Evolutionary conservation across 352 stramenopile genomes (phyloP).

Genomic region (Globisporangium cylindrosporum): DNA sequence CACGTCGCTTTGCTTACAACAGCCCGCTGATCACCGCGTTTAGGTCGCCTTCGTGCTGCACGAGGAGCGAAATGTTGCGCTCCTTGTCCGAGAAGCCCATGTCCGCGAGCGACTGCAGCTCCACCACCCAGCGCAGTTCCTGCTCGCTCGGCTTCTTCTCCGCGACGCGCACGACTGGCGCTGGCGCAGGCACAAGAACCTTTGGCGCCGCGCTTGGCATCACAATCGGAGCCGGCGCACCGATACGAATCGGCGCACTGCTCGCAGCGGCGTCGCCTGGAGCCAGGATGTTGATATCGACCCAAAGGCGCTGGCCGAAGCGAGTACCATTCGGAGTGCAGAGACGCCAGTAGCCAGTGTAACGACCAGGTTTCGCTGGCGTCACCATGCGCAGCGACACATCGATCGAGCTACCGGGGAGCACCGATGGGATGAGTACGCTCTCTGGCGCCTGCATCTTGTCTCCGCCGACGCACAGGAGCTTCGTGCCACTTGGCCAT

Average conservation of each 20-base stretch:
- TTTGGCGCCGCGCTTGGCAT: constrained; percentile 15
- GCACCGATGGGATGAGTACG: constrained; percentile 65
- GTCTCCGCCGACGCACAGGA: constrained; percentile 69
- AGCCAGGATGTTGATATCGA: constrained; percentile 63
- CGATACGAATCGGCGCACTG: constrained; percentile 32
- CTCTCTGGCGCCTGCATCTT: constrained; percentile 74
- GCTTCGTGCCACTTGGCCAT: constrained; percentile 69
- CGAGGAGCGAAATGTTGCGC: constrained; percentile 54
- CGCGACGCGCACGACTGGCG: constrained; percentile 17
- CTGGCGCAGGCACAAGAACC: constrained; percentile 31
- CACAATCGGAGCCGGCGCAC: constrained; percentile 30
- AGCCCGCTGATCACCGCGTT: constrained; percentile 62
- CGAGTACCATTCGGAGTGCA: constrained; percentile 71
- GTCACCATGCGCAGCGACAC: constrained; percentile 69
- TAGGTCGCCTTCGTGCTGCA: constrained; percentile 59
- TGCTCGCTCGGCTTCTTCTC: constrained; percentile 32
- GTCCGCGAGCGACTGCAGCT: constrained; percentile 48
- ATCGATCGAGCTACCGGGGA: constrained; percentile 66
- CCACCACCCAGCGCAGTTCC: constrained; percentile 41
- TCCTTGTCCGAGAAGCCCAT: constrained; percentile 73
- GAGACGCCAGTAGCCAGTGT: constrained; percentile 89
- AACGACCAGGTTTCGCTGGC: constrained; percentile 46
- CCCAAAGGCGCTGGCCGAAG: constrained; percentile 88
- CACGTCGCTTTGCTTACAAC: constrained; percentile 20
- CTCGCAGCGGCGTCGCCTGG: constrained; percentile 49